A percentile compares a stretch with the other conserved stretches of the same genome.
phyloP scores from a whole-genome alignment of 176 grass and related monocot genomes.

The Urochloa ruziziensis region DNA sequence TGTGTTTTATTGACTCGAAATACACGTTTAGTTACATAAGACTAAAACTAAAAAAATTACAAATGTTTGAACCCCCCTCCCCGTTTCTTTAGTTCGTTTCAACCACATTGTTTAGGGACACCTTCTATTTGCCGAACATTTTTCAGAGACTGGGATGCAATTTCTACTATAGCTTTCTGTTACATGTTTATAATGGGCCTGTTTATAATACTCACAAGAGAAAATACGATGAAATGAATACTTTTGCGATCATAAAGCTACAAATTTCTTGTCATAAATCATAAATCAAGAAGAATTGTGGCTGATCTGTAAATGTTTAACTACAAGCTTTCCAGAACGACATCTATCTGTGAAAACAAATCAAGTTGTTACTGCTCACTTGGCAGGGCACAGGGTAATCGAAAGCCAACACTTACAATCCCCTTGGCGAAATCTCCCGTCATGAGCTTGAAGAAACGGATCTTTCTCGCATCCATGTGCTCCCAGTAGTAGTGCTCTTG shows the following conservation, averaged over 20 bases:
- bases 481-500: slow-evolving; percentile 46
- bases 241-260: too few relatives aligned
- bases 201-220: too few relatives aligned
- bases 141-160: too few relatives aligned
- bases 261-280: not conserved
- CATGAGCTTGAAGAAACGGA: slow-evolving; percentile 34
- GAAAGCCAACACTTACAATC: slow-evolving; percentile 22
- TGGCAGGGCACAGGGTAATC: not conserved
- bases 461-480: slow-evolving; percentile 37
- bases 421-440: slow-evolving; percentile 3
- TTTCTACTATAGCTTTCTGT: too few relatives aligned
- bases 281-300: too few relatives aligned
- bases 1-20: not conserved
- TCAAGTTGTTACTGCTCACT: not conserved
- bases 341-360: not conserved
- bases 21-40: not conserved
- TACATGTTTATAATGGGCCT: too few relatives aligned
- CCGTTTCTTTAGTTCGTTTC: not conserved
- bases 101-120: too few relatives aligned
- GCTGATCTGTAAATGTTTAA: not conserved
- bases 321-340: too few relatives aligned
- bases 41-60: not conserved
- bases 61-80: not conserved
- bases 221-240: too few relatives aligned
- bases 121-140: too few relatives aligned